Conservation (phyloP, 2,329 filamentous ascomycete species). For the Aspergillus pseudoviridinutans region DNA sequence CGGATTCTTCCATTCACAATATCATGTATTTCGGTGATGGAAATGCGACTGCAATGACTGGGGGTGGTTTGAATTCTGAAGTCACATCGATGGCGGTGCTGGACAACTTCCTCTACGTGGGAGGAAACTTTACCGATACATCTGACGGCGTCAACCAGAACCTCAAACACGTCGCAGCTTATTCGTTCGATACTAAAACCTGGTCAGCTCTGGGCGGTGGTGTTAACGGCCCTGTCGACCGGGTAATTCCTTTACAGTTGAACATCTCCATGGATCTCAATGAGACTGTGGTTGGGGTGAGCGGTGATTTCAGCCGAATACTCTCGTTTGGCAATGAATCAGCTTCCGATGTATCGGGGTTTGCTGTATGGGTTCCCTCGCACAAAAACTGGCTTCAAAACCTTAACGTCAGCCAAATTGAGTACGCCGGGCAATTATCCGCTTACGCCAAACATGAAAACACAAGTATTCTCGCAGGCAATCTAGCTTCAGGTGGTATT, state of each 20-base stretch:
- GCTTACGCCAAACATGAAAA: conserved; percentile 60
- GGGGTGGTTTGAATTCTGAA: conserved; percentile 73
- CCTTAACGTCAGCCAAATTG: conserved; percentile 60
- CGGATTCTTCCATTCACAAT: conserved; percentile 63
- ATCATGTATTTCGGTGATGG: conserved; percentile 68
- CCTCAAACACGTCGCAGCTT: conserved; percentile 72
- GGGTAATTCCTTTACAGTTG: conserved; percentile 71
- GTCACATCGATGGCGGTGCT: conserved; percentile 70
- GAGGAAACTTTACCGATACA: conserved; percentile 78
- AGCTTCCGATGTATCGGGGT: conserved; percentile 63
- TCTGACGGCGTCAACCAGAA: conserved; percentile 57
- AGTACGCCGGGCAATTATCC: conserved; percentile 69
- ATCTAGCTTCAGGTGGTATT: conserved; percentile 70
- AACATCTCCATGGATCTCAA: conserved; percentile 67
- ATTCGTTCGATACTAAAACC: conserved; percentile 61
- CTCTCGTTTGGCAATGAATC: conserved; percentile 61
- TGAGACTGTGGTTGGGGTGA: conserved; percentile 74
- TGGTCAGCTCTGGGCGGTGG: conserved; percentile 83
- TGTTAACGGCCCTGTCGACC: conserved; percentile 72
- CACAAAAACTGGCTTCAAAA: conserved; percentile 83
- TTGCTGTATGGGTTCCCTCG: conserved; percentile 90
- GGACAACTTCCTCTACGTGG: conserved; percentile 68
- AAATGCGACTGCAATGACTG: conserved; percentile 59
- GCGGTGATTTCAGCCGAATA: conserved; percentile 72
- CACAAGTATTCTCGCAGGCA: conserved; percentile 72